Percentiles rank a stretch among this genome's conserved stretches.
phyloP scores from a whole-genome alignment of 331 rosid species.

The Spiraea crenata region DNA sequence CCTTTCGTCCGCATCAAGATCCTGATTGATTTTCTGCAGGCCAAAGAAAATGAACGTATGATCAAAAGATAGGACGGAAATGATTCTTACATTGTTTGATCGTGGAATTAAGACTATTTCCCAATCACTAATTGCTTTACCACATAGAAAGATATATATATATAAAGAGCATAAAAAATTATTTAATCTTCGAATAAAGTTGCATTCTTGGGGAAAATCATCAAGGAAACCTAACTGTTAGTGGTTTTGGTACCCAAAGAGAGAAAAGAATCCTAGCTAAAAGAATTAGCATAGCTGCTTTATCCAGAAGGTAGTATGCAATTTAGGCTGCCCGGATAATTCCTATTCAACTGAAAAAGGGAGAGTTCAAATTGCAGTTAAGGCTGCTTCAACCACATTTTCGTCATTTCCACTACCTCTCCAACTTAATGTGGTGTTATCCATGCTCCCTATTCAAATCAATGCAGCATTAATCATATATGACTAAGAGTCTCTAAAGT shows the following conservation, averaged over 20 bases:
- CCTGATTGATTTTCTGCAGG: slow-evolving; percentile 21
- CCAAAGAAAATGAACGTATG: slow-evolving; percentile 1
- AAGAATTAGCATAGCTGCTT: background rate
- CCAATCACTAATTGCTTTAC: background rate
- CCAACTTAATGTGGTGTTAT: background rate
- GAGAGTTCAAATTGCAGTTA: background rate
- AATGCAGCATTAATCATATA: slow-evolving; percentile 3
- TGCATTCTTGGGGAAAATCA: no score
- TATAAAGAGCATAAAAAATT: no score
- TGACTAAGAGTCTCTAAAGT: background rate
- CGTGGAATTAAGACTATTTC: background rate
- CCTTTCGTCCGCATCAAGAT: background rate
- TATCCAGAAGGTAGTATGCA: background rate
- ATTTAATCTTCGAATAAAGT: no score
- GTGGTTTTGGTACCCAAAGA: no score
- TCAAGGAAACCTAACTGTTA: no score
- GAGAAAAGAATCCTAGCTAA: no score
- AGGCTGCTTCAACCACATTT: background rate
- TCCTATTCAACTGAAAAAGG: background rate
- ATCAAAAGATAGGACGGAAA: background rate
- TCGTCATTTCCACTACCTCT: background rate
- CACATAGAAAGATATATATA: no score
- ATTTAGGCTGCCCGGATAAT: background rate
- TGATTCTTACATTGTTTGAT: background rate
- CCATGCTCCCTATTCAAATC: background rate